Evolutionary conservation across 1,284 basidiomycete genomes (phyloP).

Genomic region (Sanghuangporus sanghuang): DNA sequence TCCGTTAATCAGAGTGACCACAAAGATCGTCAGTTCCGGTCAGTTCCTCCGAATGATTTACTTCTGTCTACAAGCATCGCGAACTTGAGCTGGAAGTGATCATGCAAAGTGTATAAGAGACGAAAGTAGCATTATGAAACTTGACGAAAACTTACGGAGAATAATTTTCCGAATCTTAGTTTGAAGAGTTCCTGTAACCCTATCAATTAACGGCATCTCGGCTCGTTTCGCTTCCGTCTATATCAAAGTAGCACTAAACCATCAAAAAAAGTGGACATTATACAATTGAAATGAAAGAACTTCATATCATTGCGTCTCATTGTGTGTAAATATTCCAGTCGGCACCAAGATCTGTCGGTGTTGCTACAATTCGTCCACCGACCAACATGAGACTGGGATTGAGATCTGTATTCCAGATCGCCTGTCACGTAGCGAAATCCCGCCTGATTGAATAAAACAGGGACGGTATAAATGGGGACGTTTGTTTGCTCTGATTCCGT

Average conservation of each 20-base stretch:
- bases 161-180: background rate
- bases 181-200: background rate
- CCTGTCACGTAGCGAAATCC: background rate
- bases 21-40: background rate
- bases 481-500: background rate
- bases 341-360: background rate
- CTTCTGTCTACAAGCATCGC: too few species aligned
- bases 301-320: background rate
- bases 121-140: background rate
- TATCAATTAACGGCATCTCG: background rate
- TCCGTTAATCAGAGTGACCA: background rate
- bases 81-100: background rate
- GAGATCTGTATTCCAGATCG: background rate
- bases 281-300: background rate
- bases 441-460: background rate
- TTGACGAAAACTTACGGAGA: background rate
- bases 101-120: background rate
- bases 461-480: background rate
- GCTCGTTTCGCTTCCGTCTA: background rate
- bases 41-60: background rate
- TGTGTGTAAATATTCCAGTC: background rate
- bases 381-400: background rate
- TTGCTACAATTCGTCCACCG: background rate
- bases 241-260: background rate
- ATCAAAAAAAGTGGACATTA: background rate